Conservation (phyloP, 108 stramenopile species). For the Fragilariopsis cylindrus region DNA sequence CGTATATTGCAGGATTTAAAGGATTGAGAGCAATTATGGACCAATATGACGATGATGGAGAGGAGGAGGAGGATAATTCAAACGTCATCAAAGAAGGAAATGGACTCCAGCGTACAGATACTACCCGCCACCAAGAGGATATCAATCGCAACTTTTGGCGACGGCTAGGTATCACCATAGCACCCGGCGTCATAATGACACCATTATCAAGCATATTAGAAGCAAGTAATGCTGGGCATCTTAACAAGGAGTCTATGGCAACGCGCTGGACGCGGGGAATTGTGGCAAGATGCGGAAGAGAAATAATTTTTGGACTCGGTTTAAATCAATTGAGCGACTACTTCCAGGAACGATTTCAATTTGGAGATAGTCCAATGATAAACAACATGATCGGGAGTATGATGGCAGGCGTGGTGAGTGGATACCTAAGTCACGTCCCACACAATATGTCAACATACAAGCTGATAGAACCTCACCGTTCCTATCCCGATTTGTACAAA, state of each 20-base stretch:
- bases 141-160: slow-evolving; percentile 20
- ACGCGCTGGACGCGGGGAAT: slow-evolving; percentile 63
- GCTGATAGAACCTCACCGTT: slow-evolving; percentile 50
- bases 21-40: slow-evolving; percentile 43
- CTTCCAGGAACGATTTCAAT: slow-evolving; percentile 60
- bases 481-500: slow-evolving; percentile 45
- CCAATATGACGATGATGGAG: slow-evolving; percentile 31
- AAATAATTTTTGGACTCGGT: slow-evolving; percentile 77
- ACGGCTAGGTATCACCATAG: slow-evolving; percentile 44
- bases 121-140: neutral
- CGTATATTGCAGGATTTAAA: slow-evolving; percentile 81
- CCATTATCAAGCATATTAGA: slow-evolving; percentile 70
- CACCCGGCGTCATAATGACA: slow-evolving; percentile 79
- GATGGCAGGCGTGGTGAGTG: slow-evolving; percentile 63
- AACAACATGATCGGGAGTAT: slow-evolving; percentile 56
- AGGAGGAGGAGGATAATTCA: neutral
- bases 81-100: neutral
- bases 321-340: slow-evolving; percentile 79
- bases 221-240: slow-evolving; percentile 76
- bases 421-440: slow-evolving; percentile 74
- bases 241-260: slow-evolving; percentile 64
- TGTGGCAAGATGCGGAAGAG: slow-evolving; percentile 62
- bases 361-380: slow-evolving; percentile 31
- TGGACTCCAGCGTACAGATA: slow-evolving; percentile 14
- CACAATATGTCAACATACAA: slow-evolving; percentile 76